phyloP scores from a whole-genome alignment of 1,139 yeast genomes.

The Geotrichum cucujoidarum region DNA sequence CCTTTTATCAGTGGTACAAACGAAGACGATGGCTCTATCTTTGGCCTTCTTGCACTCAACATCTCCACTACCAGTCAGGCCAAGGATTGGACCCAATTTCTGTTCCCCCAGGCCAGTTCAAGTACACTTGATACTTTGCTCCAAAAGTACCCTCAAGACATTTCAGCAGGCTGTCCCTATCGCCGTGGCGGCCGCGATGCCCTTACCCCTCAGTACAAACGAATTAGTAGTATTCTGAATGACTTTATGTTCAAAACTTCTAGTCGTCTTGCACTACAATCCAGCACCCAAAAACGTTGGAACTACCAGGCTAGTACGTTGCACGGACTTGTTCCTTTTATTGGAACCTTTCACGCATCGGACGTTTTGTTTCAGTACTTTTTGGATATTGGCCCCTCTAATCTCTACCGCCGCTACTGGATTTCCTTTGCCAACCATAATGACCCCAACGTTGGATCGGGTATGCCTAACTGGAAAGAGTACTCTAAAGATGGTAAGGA shows the following conservation, averaged over 20 bases:
- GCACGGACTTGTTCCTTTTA: conserved; percentile 18
- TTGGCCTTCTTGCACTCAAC: conserved; percentile 15
- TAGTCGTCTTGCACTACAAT: conserved; percentile 18
- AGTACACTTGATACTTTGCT: not conserved
- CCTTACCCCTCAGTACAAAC: conserved; percentile 22
- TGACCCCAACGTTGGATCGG: conserved; percentile 21
- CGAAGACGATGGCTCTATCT: conserved; percentile 27
- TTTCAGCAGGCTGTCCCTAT: conserved; percentile 25
- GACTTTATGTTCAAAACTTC: conserved; percentile 26
- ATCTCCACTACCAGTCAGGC: not conserved
- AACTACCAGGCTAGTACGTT: conserved; percentile 17
- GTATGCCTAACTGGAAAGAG: conserved; percentile 18
- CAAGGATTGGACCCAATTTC: not conserved
- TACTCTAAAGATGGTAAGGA: conserved; percentile 38
- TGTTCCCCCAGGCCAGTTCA: not conserved
- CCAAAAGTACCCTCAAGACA: conserved; percentile 21
- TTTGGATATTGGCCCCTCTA: conserved; percentile 10
- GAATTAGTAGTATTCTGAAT: conserved; percentile 23
- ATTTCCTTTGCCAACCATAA: conserved; percentile 24
- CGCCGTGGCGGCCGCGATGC: conserved; percentile 21
- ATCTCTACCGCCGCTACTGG: conserved; percentile 22
- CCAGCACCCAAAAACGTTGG: conserved; percentile 11
- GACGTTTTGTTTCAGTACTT: conserved; percentile 18
- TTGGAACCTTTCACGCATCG: conserved; percentile 22
- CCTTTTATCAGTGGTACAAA: conserved; percentile 26